Evolutionary conservation across 2,329 filamentous ascomycete genomes (phyloP).

Genomic region (Phaeophleospora eucalypticola): DNA sequence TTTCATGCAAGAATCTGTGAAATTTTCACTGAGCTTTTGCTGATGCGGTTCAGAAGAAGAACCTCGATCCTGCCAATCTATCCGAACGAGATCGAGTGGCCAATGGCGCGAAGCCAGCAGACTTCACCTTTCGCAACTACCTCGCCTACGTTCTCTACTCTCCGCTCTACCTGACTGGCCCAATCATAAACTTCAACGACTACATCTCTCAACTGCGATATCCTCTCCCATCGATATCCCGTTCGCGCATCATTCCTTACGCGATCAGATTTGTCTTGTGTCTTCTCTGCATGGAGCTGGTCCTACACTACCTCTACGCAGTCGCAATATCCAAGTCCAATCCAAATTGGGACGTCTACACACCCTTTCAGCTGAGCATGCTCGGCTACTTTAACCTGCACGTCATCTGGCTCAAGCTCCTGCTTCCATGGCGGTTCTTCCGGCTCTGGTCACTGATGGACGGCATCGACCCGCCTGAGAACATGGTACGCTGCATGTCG

Average conservation of each 20-base stretch:
- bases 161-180: slow-evolving; percentile 86
- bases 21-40: slow-evolving; percentile 26
- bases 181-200: slow-evolving; percentile 97
- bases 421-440: slow-evolving; percentile 97
- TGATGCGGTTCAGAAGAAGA: slow-evolving; percentile 90
- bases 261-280: slow-evolving; percentile 75
- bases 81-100: slow-evolving; percentile 84
- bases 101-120: slow-evolving; percentile 64
- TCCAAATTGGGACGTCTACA: slow-evolving; percentile 78
- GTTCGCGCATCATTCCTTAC: slow-evolving; percentile 69
- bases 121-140: slow-evolving; percentile 82
- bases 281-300: slow-evolving; percentile 82
- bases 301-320: slow-evolving; percentile 89
- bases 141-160: slow-evolving; percentile 86
- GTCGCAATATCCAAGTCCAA: slow-evolving; percentile 81
- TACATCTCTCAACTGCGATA: slow-evolving; percentile 84
- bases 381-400: slow-evolving; percentile 94
- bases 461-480: slow-evolving; percentile 91
- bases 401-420: slow-evolving; percentile 95
- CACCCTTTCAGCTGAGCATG: slow-evolving; percentile 80
- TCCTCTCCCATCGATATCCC: slow-evolving; percentile 63
- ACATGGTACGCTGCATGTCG: slow-evolving; percentile 95
- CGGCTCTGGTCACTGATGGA: slow-evolving; percentile 91
- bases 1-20: slow-evolving; percentile 8
- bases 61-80: slow-evolving; percentile 79